Base-by-base conservation (phyloP, 192 early-diverging fungal species). In the Coemansia furcata region DNA sequence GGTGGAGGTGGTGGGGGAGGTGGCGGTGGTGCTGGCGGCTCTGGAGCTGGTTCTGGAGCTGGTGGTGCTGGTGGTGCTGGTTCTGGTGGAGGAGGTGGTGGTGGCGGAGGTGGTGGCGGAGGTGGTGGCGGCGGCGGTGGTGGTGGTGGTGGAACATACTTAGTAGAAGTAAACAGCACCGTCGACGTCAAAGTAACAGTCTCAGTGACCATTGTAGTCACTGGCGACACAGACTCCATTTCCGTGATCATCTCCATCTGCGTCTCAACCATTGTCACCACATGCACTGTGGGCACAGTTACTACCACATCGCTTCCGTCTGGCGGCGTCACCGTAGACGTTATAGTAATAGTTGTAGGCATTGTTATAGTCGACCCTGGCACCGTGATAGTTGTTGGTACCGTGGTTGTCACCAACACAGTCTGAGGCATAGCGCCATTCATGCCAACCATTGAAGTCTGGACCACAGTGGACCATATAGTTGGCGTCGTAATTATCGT, bases 161-260 rank as follows among this genome's bases (percentile, higher is more conserved):
- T 12, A 40, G 47, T 50, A 50, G 47, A 26, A 26, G 47, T 50
- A 26, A 26, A 9, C 50, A 52, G n/a, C 50, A 52, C 50, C 10
- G 50, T 52, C 50, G 50, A 52, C 23, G 50, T 52, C 50, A 44
- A 32, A 30, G 61, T 63, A n/a, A 63, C 61, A 23, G 61, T 63
- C 40, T 44, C 40, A 0, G 26, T 63, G 9, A 52, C 50, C 10
- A 44, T 12, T 2, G 42, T 63, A 30, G 26, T 44, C 35, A 30
- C 50, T 3, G 23, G 50, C 11, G 50, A 30, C 3, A n/a, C 50
- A 29, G 50, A 52, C 32, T 38, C 46, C 9, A 36, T 36, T 21
- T 37, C 35, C 6, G 32, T 36, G 8, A 54, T 35, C 32, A 35
- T 39, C 3, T 17, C 46, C 35, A 47, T 52, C 17, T 52, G 44